Percentiles rank a stretch among this genome's conserved stretches.
phyloP scores from a whole-genome alignment of 805 yeast species.

The Suhomyces prunicola region DNA sequence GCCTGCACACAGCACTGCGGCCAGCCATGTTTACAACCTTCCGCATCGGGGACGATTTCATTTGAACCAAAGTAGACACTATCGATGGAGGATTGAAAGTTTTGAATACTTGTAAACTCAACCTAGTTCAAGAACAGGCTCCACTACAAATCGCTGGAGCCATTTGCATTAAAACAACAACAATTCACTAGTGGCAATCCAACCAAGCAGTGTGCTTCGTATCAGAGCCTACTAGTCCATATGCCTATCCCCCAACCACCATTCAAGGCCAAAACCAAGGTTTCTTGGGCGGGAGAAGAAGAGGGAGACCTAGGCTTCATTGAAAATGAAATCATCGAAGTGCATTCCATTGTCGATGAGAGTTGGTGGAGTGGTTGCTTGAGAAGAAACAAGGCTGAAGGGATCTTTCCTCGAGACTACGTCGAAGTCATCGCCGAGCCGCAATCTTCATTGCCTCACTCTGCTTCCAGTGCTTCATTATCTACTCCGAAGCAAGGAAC shows the following conservation, averaged over 20 bases:
- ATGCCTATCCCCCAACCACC: constrained; percentile 41
- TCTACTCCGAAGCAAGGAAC: constrained; percentile 13
- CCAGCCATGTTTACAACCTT: constrained; percentile 1
- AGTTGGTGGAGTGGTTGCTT: constrained; percentile 89
- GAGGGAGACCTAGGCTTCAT: constrained; percentile 88
- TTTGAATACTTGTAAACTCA: background rate
- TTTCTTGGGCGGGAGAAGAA: constrained; percentile 93
- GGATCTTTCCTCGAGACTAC: constrained; percentile 84
- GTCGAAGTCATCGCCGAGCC: constrained; percentile 52
- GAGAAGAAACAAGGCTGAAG: constrained; percentile 74
- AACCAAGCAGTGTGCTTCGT: background rate
- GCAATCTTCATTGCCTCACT: constrained; percentile 8
- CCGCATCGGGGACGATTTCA: background rate
- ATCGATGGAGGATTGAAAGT: background rate
- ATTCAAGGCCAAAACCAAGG: constrained; percentile 74
- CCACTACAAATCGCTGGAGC: background rate
- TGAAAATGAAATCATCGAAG: constrained; percentile 90
- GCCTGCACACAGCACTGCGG: background rate
- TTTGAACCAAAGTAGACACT: background rate
- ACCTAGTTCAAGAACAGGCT: background rate
- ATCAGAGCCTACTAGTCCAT: background rate
- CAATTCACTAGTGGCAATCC: background rate
- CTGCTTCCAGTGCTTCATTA: constrained; percentile 17
- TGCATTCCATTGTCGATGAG: constrained; percentile 76
- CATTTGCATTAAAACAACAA: background rate